phyloP scores from a whole-genome alignment of 2,329 filamentous ascomycete genomes.

The Cladosporium oxysporum region DNA sequence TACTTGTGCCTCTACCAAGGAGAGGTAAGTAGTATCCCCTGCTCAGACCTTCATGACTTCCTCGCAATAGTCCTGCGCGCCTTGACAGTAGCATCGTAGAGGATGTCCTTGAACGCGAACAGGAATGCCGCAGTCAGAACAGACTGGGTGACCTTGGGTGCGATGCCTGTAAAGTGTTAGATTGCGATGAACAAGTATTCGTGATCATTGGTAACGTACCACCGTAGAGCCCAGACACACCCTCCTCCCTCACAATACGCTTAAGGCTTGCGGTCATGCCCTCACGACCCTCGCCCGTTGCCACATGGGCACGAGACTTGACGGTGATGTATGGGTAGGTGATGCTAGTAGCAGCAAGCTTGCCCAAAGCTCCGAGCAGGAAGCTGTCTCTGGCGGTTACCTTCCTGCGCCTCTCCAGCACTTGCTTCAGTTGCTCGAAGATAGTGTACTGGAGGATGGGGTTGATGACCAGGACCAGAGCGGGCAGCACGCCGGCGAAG shows the following conservation, averaged over 20 bases:
- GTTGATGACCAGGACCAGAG: slow-evolving; percentile 93
- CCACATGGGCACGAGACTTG: slow-evolving; percentile 97
- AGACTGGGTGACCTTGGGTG: slow-evolving; percentile 94
- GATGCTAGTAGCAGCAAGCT: slow-evolving; percentile 88
- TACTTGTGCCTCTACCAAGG: neutral
- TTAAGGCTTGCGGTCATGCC: slow-evolving; percentile 76
- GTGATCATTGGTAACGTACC: slow-evolving; percentile 57
- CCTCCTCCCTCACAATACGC: slow-evolving; percentile 82
- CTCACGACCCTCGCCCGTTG: slow-evolving; percentile 72
- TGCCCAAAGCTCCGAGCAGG: slow-evolving; percentile 86
- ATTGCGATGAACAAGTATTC: neutral
- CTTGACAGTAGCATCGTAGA: slow-evolving; percentile 79
- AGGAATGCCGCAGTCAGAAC: slow-evolving; percentile 94
- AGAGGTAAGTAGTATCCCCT: neutral
- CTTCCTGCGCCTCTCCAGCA: slow-evolving; percentile 72
- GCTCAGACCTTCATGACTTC: neutral
- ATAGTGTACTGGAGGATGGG: slow-evolving; percentile 98
- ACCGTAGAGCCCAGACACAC: slow-evolving; percentile 89
- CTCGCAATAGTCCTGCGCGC: slow-evolving; percentile 50
- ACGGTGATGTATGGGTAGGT: slow-evolving; percentile 99
- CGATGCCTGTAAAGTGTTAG: slow-evolving; percentile 67
- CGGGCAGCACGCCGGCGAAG: slow-evolving; percentile 90
- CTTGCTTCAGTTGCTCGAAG: slow-evolving; percentile 97
- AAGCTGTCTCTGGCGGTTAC: slow-evolving; percentile 88
- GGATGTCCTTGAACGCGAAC: slow-evolving; percentile 96